Evolutionary conservation across 2,329 filamentous ascomycete genomes (phyloP), one percentile per base, ranked within the genome.

Genomic region (Cephalotrichum gorgonifer): DNA sequence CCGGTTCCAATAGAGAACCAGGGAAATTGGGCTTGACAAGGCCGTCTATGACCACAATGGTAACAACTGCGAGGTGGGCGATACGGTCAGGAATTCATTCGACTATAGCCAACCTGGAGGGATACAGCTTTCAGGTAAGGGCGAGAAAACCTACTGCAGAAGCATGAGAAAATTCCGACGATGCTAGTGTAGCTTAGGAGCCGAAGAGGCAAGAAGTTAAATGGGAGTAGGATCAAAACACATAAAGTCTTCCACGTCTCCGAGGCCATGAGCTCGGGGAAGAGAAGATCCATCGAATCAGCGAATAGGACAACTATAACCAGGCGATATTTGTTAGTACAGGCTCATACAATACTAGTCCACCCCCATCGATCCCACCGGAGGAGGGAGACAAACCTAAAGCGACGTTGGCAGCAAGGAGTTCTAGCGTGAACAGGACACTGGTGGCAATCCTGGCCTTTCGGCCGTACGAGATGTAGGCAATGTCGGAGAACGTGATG

Each of bases 401-500:
- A 3, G 91, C 91, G 27, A 97, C 90, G 60, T 88, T 94, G 22
- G 89, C 87, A 7, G 86, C 90, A 28, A 95, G 66, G 25, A 97
- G 75, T 64, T 97, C 91, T 41, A 97, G 63, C 11, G 83, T 89
- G 67, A 97, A 97, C 15, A 97, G 73, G 1, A 94, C 71, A 53
- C 88, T 94, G 7, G 88, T 91, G 27, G 85, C 77, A 30, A 95
- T 72, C 31, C 91, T 83, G 31, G 89, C 91, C 51, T 79, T 83
- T 15, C 82, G 78, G 8, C 91, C 91, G 63, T 94, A 96, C 20
- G 88, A 90, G 56, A 95, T 84, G 60, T 85, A 96, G 2, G 91
- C 93, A 44, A 97, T 72, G 61, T 97, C 91, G 30, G 90, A 93
- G 64, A 96, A 97, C 2, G 91, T 96, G 58, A 96, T 89, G 54